Percentiles rank a stretch among this genome's conserved stretches.
These are phyloP conservation scores for Alternaria atra DNA, from an alignment of 2,329 filamentous ascomycete species.

Conservation along the genomic window DNA sequence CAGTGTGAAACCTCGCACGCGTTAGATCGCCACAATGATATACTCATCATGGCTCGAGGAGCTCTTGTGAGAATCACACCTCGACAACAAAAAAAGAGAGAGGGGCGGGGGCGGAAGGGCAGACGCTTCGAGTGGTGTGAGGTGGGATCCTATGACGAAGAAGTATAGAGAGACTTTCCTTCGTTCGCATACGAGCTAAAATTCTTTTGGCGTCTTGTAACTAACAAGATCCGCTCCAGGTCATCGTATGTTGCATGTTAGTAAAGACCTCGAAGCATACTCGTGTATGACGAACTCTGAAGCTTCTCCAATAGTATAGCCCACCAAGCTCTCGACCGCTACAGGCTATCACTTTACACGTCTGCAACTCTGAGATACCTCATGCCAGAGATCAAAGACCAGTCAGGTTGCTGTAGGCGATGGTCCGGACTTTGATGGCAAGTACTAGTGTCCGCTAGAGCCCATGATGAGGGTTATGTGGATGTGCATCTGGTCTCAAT, in stretches of 20 bases:
- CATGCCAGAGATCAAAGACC: not conserved
- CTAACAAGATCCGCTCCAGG: too few relatives aligned
- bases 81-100: not conserved
- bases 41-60: not conserved
- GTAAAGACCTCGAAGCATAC: too few relatives aligned
- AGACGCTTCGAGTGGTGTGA: not conserved
- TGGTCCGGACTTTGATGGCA: not conserved
- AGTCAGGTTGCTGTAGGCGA: not conserved
- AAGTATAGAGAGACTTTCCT: constrained; percentile 6
- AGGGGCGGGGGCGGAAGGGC: not conserved
- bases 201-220: too few relatives aligned
- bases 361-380: too few relatives aligned
- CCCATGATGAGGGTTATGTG: not conserved
- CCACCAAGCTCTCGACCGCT: too few relatives aligned
- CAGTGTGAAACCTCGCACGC: constrained; percentile 2
- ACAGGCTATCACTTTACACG: too few relatives aligned
- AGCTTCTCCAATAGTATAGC: too few relatives aligned
- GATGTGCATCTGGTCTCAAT: not conserved
- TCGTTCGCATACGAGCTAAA: not conserved
- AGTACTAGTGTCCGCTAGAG: not conserved
- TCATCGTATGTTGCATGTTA: too few relatives aligned
- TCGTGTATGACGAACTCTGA: too few relatives aligned
- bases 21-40: not conserved
- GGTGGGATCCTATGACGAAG: not conserved
- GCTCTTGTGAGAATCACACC: not conserved